phyloP scores from a whole-genome alignment of 768 basidiomycete species.

The Pleurotus giganteus region DNA sequence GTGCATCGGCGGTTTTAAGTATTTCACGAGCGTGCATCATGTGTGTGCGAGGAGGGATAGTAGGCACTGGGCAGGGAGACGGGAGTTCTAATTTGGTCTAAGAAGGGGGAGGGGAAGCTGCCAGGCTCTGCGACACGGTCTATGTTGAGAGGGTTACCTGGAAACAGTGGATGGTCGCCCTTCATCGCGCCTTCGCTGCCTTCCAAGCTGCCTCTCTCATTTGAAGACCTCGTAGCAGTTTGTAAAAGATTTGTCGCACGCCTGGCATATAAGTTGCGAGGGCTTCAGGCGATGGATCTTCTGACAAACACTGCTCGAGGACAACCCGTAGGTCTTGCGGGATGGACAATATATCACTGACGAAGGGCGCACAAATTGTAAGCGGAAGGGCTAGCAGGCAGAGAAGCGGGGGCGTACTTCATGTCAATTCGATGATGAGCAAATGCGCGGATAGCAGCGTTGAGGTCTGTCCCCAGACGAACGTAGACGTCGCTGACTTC shows the following conservation, averaged over 20 bases:
- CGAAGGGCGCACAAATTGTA: neutral
- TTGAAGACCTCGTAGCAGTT: slow-evolving; percentile 80
- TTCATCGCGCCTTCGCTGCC: slow-evolving; percentile 16
- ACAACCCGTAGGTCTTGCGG: slow-evolving; percentile 62
- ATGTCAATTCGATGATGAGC: slow-evolving; percentile 70
- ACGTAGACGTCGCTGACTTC: slow-evolving; percentile 92
- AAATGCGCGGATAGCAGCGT: slow-evolving; percentile 75
- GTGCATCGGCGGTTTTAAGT: too few species aligned
- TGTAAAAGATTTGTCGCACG: slow-evolving; percentile 78
- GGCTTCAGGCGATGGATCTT: slow-evolving; percentile 74
- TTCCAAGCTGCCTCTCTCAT: slow-evolving; percentile 60
- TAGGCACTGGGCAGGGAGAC: neutral
- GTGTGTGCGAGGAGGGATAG: neutral
- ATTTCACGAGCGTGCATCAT: too few species aligned
- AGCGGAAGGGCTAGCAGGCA: neutral
- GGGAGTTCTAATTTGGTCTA: too few species aligned
- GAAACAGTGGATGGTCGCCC: neutral
- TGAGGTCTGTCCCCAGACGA: slow-evolving; percentile 86
- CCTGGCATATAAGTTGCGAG: slow-evolving; percentile 78
- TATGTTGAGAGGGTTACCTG: neutral
- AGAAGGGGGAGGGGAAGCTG: neutral
- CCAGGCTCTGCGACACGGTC: neutral
- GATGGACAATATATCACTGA: slow-evolving; percentile 62
- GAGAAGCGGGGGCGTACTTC: slow-evolving; percentile 46
- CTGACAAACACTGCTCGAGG: slow-evolving; percentile 64